Percentiles rank a stretch among this genome's conserved stretches.
Evolutionary conservation across 2,329 filamentous ascomycete species (phyloP).

Genomic region (Microcyclospora pomicola): DNA sequence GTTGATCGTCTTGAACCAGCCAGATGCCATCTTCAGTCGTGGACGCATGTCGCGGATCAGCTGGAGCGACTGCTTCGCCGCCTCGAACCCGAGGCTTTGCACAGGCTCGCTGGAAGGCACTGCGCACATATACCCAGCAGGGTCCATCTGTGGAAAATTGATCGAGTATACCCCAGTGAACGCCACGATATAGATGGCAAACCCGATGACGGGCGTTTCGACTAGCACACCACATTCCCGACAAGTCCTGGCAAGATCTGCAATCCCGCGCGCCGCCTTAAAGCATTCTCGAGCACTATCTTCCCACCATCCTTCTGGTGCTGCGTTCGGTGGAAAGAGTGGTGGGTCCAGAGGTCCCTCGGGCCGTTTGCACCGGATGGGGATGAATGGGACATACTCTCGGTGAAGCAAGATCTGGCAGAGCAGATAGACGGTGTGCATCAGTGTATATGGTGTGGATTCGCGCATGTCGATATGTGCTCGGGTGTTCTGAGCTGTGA

Average conservation of each 20-base stretch:
- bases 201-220: slow-evolving; percentile 54
- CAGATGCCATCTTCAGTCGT: slow-evolving; percentile 43
- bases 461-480: slow-evolving; percentile 51
- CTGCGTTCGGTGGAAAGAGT: slow-evolving; percentile 35
- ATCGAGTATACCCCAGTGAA: slow-evolving; percentile 52
- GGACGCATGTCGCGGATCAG: slow-evolving; percentile 39
- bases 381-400: slow-evolving; percentile 54
- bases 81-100: slow-evolving; percentile 25
- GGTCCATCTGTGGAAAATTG: slow-evolving; percentile 57
- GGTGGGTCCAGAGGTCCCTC: slow-evolving; percentile 47
- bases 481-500: slow-evolving; percentile 49
- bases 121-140: slow-evolving; percentile 37
- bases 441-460: slow-evolving; percentile 49
- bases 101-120: slow-evolving; percentile 6
- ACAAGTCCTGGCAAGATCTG: slow-evolving; percentile 50
- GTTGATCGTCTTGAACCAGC: slow-evolving; percentile 40
- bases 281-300: slow-evolving; percentile 50
- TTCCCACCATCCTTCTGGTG: slow-evolving; percentile 47
- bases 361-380: slow-evolving; percentile 38
- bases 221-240: slow-evolving; percentile 46
- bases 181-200: slow-evolving; percentile 52
- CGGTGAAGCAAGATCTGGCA: slow-evolving; percentile 55
- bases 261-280: slow-evolving; percentile 47
- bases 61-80: slow-evolving; percentile 36
- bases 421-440: slow-evolving; percentile 52